phyloP scores from a whole-genome alignment of 2,329 filamentous ascomycete species.

The Verticillium zaregamsianum region DNA sequence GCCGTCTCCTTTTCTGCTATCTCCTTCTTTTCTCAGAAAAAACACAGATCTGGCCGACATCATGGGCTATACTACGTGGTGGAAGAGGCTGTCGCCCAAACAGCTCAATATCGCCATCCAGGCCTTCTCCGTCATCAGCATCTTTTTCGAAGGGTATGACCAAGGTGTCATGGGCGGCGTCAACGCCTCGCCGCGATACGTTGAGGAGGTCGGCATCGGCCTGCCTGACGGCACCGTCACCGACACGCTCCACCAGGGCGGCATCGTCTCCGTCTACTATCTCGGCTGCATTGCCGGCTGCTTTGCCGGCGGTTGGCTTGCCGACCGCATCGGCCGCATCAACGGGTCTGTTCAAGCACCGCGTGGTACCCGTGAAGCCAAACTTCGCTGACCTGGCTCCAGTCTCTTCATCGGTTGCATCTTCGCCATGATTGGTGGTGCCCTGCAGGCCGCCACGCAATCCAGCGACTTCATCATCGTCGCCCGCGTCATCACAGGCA shows the following conservation, averaged over 20 bases:
- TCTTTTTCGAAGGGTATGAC: constrained; percentile 44
- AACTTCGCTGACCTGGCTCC: constrained; percentile 2
- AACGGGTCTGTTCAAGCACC: constrained; percentile 20
- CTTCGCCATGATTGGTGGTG: constrained; percentile 44
- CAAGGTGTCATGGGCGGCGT: constrained; percentile 52
- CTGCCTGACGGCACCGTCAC: constrained; percentile 39
- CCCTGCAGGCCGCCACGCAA: constrained; percentile 39
- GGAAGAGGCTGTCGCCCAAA: constrained; percentile 35
- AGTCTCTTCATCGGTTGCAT: constrained; percentile 41
- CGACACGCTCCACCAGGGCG: constrained; percentile 43
- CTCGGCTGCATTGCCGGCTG: constrained; percentile 46
- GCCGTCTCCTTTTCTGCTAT: background rate
- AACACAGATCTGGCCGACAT: background rate
- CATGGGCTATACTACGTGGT: constrained; percentile 35
- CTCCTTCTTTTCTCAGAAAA: too few species aligned
- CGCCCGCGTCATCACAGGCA: constrained; percentile 58
- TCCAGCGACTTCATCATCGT: constrained; percentile 42
- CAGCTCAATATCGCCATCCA: constrained; percentile 35
- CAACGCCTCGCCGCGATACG: constrained; percentile 36
- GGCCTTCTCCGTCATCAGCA: constrained; percentile 22
- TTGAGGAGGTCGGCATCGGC: constrained; percentile 40
- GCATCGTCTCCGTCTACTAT: constrained; percentile 50
- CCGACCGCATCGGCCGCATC: constrained; percentile 50
- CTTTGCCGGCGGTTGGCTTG: constrained; percentile 43
- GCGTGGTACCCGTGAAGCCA: background rate